These are phyloP conservation scores for Exserohilum turcica DNA, from an alignment of 2,329 filamentous ascomycete genomes.

Conservation along the genomic window DNA sequence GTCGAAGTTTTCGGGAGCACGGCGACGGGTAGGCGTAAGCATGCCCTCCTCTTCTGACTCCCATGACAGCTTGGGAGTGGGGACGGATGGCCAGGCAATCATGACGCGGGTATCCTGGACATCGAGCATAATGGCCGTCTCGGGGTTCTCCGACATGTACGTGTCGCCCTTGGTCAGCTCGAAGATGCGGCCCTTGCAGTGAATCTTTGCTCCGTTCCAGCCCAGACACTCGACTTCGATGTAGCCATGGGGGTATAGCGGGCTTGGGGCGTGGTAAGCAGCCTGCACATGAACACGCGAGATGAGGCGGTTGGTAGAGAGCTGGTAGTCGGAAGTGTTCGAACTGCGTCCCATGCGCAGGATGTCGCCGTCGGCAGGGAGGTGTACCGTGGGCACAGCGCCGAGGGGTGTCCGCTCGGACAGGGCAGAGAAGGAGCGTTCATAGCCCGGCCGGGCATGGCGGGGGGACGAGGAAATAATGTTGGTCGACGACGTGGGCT, in stretches of 20 bases:
- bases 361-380: conserved; percentile 79
- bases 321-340: conserved; percentile 92
- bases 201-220: conserved; percentile 93
- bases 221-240: conserved; percentile 90
- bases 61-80: conserved; percentile 55
- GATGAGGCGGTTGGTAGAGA: conserved; percentile 88
- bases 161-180: conserved; percentile 86
- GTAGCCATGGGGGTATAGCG: conserved; percentile 72
- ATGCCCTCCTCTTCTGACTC: conserved; percentile 64
- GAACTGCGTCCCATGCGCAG: conserved; percentile 91
- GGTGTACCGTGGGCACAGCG: conserved; percentile 78
- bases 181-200: conserved; percentile 86
- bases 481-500: conserved; percentile 91
- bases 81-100: conserved; percentile 80
- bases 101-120: conserved; percentile 91
- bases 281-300: conserved; percentile 93
- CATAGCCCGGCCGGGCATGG: conserved; percentile 56
- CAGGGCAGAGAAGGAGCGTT: conserved; percentile 63
- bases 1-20: conserved; percentile 53
- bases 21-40: conserved; percentile 42
- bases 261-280: conserved; percentile 73
- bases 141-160: conserved; percentile 87
- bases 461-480: conserved; percentile 78
- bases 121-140: conserved; percentile 90
- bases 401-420: conserved; percentile 84